Evolutionary conservation across 345 rosid genomes (phyloP), one percentile per base, ranked within the genome.

Genomic region (Punica granatum): DNA sequence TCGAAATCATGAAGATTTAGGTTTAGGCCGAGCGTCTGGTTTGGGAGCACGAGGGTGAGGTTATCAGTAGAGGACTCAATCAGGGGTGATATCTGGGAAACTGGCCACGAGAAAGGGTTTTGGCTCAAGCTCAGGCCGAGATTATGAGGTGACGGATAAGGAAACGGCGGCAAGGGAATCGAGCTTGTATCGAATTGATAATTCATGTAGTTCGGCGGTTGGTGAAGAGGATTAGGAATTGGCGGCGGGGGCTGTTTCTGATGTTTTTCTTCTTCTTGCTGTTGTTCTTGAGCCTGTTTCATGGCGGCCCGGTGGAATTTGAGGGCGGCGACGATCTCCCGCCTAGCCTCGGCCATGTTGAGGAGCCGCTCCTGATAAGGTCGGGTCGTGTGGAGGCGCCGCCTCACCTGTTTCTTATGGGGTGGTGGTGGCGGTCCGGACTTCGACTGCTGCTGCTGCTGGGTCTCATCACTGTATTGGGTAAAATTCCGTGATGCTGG

Each of bases 341-440:
- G 82, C 70, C 99, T 88, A 48, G 99, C 99, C 79, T 94, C 96
- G 8, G 99, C 99, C 99, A 94, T 94, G 46, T 94, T 91, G 5
- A 94, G 92, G 43, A 91, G 92, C 80, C 96, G 85, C 62, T 94
- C 97, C 83, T 94, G 97, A 66, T 89, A 91, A 67, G 97, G 99
- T 75, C 97, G 82, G 64, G 85, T 89, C 42, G 99, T 88, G 69
- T 89, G 96, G 60, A 94, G 92, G 46, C 99, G 86, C 76, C 99
- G 91, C 84, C 99, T 83, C 34, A 85, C 97, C 72, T 87, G 95
- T 79, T 94, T 94, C 74, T 88, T 94, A 74, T 85, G 95, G 32
- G 80, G 85, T 26, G 77, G 92, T 51, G 85, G 84, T 37, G 62
- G 66, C 35, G 78, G 78, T 60, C 70, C 72, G 39, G 65, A 67